Evolutionary conservation across 805 yeast species (phyloP), one percentile per base, ranked within the genome.

Genomic region (Metschnikowia bowlesiae): DNA sequence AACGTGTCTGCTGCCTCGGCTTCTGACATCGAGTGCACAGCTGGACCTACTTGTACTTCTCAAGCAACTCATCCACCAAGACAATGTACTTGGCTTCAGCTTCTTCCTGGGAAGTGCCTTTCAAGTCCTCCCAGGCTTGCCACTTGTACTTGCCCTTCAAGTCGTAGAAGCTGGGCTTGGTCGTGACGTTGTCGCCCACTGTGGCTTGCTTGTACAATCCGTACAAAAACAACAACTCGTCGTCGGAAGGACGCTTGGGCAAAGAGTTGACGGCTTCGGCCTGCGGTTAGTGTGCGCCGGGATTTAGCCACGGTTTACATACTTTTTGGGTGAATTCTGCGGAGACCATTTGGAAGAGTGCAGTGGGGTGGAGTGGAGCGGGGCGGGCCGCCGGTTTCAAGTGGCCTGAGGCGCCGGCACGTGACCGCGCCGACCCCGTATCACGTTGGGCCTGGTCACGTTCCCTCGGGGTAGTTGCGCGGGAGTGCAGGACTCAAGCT

Each of bases 141-240:
- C 98, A 94, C 79, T 94, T 94, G 81, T 88, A 87, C 74, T 95
- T 90, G 60, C 92, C 97, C 76, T 87, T 89, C 75, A 94, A 80
- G 74, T 90, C 96, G 69, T 94, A 89, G 52, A 87, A 73, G 56
- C 97, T 94, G 48, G 99, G 99, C 75, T 89, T 88, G 49, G 79
- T 75, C 54, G 96, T 87, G 58, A 69, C 70, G 80, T 89, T 89
- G 80, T 94, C 99, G 58, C 99, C 99, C 50, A 85, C 86, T 34
- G 97, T 92, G 61, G 98, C 96, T 76, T 94, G 99, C 74, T 94
- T 94, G 85, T 79, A 94, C 62, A 94, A 79, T 44, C 92, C 97
- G 75, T 94, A 94, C 62, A 94, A 78, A 69, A 84, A 73, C 65
- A 92, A 79, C 65, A 91, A 76, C 68, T 92, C 97, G 63, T 88